Percentiles rank a stretch among this genome's conserved stretches.
phyloP scores from a whole-genome alignment of 2,329 filamentous ascomycete genomes.

The Metarhizium album region DNA sequence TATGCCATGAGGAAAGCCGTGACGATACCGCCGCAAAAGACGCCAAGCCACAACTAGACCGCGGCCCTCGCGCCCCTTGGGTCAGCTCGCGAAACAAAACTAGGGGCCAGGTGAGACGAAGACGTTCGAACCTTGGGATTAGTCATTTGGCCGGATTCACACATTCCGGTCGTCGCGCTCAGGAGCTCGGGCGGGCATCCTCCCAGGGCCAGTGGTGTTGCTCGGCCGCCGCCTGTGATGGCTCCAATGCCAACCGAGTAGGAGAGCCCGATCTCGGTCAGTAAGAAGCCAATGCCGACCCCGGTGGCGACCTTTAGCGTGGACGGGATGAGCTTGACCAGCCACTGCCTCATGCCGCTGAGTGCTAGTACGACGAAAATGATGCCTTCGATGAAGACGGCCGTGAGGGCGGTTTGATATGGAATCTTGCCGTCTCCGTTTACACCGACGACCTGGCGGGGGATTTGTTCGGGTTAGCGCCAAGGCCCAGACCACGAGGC shows the following conservation, averaged over 20 bases:
- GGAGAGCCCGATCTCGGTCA: conserved; percentile 56
- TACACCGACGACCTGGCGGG: conserved; percentile 41
- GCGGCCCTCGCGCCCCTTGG: background rate
- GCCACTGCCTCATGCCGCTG: conserved; percentile 63
- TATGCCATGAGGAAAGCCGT: conserved; percentile 75
- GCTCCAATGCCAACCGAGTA: conserved; percentile 77
- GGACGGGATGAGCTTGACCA: conserved; percentile 53
- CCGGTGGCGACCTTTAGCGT: conserved; percentile 57
- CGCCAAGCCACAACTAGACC: conserved; percentile 79
- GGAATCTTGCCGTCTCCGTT: conserved; percentile 46
- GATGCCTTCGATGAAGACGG: conserved; percentile 54
- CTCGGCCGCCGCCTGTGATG: conserved; percentile 54
- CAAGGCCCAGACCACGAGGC: too few relatives aligned
- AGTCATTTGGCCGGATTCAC: conserved; percentile 56
- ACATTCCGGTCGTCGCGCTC: conserved; percentile 35
- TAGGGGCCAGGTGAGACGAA: too few relatives aligned
- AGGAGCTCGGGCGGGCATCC: conserved; percentile 55
- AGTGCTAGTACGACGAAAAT: conserved; percentile 54
- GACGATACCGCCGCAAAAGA: conserved; percentile 68
- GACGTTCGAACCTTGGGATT: conserved; percentile 57
- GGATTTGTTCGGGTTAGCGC: background rate
- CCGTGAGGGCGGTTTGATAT: conserved; percentile 49
- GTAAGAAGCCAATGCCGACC: conserved; percentile 53
- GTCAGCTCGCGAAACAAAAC: conserved; percentile 4
- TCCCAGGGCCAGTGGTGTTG: conserved; percentile 65